Evolutionary conservation across 1,284 basidiomycete genomes (phyloP), one percentile per base, ranked within the genome.

Genomic region (Fomitiporia mediterranea): DNA sequence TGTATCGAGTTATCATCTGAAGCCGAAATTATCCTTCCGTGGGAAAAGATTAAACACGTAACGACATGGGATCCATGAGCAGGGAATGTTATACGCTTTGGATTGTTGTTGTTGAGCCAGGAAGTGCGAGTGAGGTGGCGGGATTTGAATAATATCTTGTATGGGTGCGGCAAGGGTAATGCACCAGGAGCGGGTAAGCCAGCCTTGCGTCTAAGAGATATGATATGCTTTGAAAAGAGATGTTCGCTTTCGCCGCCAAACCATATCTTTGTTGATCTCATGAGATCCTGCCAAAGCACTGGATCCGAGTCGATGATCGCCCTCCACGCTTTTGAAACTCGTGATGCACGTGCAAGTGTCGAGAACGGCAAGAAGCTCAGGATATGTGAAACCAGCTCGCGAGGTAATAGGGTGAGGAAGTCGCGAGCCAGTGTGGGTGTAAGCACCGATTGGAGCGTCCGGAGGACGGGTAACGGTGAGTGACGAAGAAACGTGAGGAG

Each of bases 1-100:
- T 94, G 90, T 65, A 98, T 96, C 3, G 91, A 91, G 66, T 95
- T 91, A 69, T 93, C 91, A 68, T 94, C 92, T 1, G 94, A 96
- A 7, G 94, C 94, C 4, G 91, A 94, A 64, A 98, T 93, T 70
- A 98, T 92, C 64, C 94, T 91, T 44, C 90, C 89, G 62, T 85
- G 84, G 51, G 94, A 95, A 74, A 98, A 93, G 65, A 97, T 83
- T 49, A 97, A 80, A 70, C 93, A 96, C 30, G 94, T 98, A 62
- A 98, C 92, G 56, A 97, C 94, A 40, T 87, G 87, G 42, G 84
- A 84, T 1, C 92, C 92, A 63, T 94, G 91, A 5, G 93, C 93
- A 4, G 86, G 77, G 72, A 97, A 94, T 2, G 84, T 85, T 52
- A 86, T 76, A 59, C 91, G 88, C 59, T 81, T 84, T 1, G 87